Evolutionary conservation across 78 protist genomes (phyloP).

Genomic region (Dictyostelium discoideum): DNA sequence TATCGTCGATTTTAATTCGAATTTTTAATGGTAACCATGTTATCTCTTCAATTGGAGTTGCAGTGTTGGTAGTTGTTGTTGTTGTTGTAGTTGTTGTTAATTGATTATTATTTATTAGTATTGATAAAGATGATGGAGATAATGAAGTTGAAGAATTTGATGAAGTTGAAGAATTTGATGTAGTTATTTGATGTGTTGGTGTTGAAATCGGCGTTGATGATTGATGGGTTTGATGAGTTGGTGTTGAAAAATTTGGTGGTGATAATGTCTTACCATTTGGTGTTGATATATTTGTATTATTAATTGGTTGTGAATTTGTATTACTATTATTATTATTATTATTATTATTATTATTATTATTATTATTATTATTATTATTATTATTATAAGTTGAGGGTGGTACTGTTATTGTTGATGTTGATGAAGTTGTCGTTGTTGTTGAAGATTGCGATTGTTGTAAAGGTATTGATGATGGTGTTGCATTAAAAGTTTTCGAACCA

Average conservation of each 20-base stretch:
- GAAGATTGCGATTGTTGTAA: neutral
- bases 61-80: neutral
- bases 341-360: no score
- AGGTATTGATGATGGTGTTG: neutral
- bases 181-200: neutral
- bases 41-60: slow-evolving; percentile 10
- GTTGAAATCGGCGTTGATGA: neutral
- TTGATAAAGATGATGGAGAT: neutral
- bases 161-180: neutral
- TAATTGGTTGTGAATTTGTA: neutral
- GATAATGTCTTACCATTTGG: neutral
- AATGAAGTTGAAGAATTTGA: neutral
- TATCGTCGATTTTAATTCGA: slow-evolving; percentile 40
- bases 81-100: neutral
- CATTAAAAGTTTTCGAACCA: slow-evolving; percentile 36
- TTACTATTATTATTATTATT: no score
- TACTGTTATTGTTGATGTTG: neutral
- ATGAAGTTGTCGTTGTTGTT: neutral
- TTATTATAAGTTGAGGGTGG: neutral
- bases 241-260: neutral
- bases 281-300: neutral
- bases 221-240: neutral
- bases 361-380: no score
- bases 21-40: slow-evolving; percentile 66
- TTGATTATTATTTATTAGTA: neutral